Percentiles rank a stretch among this genome's conserved stretches.
Evolutionary conservation across 2,329 filamentous ascomycete genomes (phyloP).

Genomic region (Sordariomycetes sp.): DNA sequence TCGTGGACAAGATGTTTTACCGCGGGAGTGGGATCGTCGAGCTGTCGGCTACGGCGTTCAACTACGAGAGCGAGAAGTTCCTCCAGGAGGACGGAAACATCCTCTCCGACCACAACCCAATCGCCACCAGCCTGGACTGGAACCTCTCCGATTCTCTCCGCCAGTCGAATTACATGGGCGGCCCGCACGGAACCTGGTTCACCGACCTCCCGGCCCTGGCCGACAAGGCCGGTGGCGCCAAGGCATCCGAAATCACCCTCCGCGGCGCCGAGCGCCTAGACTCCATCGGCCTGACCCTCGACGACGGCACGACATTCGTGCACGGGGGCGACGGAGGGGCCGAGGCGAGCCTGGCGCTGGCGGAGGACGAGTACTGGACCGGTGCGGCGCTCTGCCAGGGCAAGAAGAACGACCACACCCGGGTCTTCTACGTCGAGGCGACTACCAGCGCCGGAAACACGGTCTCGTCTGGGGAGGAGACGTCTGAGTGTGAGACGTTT

Average conservation of each 20-base stretch:
- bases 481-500: slow-evolving; percentile 33
- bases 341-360: slow-evolving; percentile 29
- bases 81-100: slow-evolving; percentile 43
- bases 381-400: slow-evolving; percentile 38
- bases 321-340: slow-evolving; percentile 45
- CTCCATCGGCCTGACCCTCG: slow-evolving; percentile 32
- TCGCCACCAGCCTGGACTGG: slow-evolving; percentile 45
- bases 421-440: slow-evolving; percentile 45
- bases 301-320: slow-evolving; percentile 33
- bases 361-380: slow-evolving; percentile 34
- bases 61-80: slow-evolving; percentile 46
- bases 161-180: slow-evolving; percentile 35
- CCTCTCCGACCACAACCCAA: slow-evolving; percentile 54
- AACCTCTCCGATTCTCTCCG: slow-evolving; percentile 22
- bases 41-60: slow-evolving; percentile 36
- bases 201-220: slow-evolving; percentile 36
- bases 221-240: slow-evolving; percentile 17
- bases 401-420: slow-evolving; percentile 29
- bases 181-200: slow-evolving; percentile 41
- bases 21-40: slow-evolving; percentile 34
- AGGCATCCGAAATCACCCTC: slow-evolving; percentile 28
- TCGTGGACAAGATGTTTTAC: slow-evolving; percentile 58
- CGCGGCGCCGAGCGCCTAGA: slow-evolving; percentile 38
- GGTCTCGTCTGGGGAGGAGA: slow-evolving; percentile 31
- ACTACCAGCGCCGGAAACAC: slow-evolving; percentile 37